A percentile compares a stretch with the other conserved stretches of the same genome.
phyloP scores from a whole-genome alignment of 345 rosid species.

The Murraya paniculata region DNA sequence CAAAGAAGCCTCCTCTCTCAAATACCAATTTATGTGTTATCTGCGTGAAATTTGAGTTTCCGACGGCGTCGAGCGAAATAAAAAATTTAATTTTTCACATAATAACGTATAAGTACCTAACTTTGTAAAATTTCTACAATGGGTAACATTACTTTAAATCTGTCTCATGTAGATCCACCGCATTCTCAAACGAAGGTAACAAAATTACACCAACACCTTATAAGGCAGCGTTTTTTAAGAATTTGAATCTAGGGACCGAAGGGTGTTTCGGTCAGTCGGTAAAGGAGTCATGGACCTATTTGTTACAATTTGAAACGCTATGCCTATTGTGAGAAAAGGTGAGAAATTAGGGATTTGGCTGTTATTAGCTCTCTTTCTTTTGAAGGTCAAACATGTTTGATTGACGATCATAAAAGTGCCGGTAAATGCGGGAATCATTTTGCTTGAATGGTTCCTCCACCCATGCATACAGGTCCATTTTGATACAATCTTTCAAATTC shows the following conservation, averaged over 20 bases:
- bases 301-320: background rate
- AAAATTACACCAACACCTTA: too few relatives aligned
- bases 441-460: slow-evolving; percentile 21
- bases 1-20: background rate
- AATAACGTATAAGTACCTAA: background rate
- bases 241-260: too few relatives aligned
- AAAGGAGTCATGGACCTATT: background rate
- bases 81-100: background rate
- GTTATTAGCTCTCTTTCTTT: background rate
- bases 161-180: too few relatives aligned
- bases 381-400: background rate
- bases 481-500: background rate
- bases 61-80: background rate
- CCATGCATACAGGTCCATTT: background rate
- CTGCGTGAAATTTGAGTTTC: background rate
- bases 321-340: background rate
- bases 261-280: too few relatives aligned
- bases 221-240: too few relatives aligned
- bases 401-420: background rate
- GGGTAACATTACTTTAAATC: background rate
- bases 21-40: background rate
- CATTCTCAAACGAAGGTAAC: too few relatives aligned
- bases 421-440: slow-evolving; percentile 12
- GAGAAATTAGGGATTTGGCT: background rate
- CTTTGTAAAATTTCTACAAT: background rate